phyloP scores from a whole-genome alignment of 2,329 filamentous ascomycete genomes.

The Chaetoscypha palmicola region DNA sequence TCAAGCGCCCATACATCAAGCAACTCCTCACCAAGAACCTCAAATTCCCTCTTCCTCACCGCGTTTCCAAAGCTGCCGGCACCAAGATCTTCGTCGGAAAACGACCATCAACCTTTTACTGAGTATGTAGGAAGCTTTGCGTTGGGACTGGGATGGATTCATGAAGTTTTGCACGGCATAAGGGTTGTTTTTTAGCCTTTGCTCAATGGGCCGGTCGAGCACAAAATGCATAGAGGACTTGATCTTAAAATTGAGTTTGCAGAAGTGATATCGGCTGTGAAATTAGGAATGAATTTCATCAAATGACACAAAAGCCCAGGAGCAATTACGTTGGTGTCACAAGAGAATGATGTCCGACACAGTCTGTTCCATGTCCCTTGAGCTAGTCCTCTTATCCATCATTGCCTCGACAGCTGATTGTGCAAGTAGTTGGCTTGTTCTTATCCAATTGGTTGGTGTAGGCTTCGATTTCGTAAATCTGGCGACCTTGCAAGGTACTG shows the following conservation, averaged over 20 bases:
- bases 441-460: too few relatives aligned
- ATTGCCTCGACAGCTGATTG: too few relatives aligned
- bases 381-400: too few relatives aligned
- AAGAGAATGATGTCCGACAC: too few relatives aligned
- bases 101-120: slow-evolving; percentile 97
- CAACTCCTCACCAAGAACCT: slow-evolving; percentile 93
- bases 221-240: slow-evolving; percentile 27
- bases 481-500: too few relatives aligned
- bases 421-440: too few relatives aligned
- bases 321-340: too few relatives aligned
- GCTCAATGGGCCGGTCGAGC: slow-evolving; percentile 28
- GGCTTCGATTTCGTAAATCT: too few relatives aligned
- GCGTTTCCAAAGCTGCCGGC: slow-evolving; percentile 71
- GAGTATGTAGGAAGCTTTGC: slow-evolving; percentile 18
- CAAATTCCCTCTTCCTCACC: slow-evolving; percentile 98
- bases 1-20: slow-evolving; percentile 99
- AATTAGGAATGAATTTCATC: slow-evolving; percentile 3
- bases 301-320: too few relatives aligned
- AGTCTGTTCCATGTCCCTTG: too few relatives aligned
- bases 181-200: slow-evolving; percentile 31
- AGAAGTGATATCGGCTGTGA: slow-evolving; percentile 2
- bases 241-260: slow-evolving; percentile 9
- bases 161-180: slow-evolving; percentile 30
- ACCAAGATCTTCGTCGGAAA: slow-evolving; percentile 90
- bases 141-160: slow-evolving; percentile 23